Evolutionary conservation across 2,329 filamentous ascomycete species (phyloP).

Genomic region (Aspergillus sp.): DNA sequence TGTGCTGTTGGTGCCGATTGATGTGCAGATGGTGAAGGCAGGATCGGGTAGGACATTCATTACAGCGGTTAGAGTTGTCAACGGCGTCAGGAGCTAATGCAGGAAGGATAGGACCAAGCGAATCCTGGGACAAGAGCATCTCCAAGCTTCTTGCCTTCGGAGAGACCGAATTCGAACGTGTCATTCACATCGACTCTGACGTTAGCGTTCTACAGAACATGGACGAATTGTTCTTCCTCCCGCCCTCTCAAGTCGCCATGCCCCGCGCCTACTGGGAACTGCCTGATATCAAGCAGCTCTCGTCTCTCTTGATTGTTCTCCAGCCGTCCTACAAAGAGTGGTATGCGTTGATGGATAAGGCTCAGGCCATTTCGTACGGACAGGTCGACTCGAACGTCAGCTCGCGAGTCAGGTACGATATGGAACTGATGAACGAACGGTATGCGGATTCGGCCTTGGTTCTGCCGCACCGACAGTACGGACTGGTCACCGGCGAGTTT

Average conservation of each 20-base stretch:
- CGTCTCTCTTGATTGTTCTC: conserved; percentile 64
- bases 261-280: conserved; percentile 71
- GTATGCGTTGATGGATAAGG: conserved; percentile 30
- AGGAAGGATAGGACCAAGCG: conserved; percentile 29
- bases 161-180: conserved; percentile 62
- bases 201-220: conserved; percentile 63
- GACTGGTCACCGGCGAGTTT: conserved; percentile 65
- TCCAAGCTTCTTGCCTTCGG: conserved; percentile 71
- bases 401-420: conserved; percentile 54
- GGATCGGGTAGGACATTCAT: conserved; percentile 25
- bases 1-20: conserved; percentile 52
- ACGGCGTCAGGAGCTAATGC: background rate
- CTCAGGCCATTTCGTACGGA: conserved; percentile 29
- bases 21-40: conserved; percentile 38
- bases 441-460: conserved; percentile 62
- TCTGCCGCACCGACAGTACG: conserved; percentile 65
- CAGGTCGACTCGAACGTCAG: conserved; percentile 29
- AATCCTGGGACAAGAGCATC: conserved; percentile 65
- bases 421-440: conserved; percentile 67
- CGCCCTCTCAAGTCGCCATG: conserved; percentile 63
- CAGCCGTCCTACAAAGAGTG: conserved; percentile 58
- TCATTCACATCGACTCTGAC: conserved; percentile 65
- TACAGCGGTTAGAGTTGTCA: background rate
- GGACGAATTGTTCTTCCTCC: conserved; percentile 72
- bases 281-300: conserved; percentile 56